Evolutionary conservation across 1,139 yeast genomes (phyloP), one percentile per base, ranked within the genome.

Genomic region (Debaryomycetaceae sp.): DNA sequence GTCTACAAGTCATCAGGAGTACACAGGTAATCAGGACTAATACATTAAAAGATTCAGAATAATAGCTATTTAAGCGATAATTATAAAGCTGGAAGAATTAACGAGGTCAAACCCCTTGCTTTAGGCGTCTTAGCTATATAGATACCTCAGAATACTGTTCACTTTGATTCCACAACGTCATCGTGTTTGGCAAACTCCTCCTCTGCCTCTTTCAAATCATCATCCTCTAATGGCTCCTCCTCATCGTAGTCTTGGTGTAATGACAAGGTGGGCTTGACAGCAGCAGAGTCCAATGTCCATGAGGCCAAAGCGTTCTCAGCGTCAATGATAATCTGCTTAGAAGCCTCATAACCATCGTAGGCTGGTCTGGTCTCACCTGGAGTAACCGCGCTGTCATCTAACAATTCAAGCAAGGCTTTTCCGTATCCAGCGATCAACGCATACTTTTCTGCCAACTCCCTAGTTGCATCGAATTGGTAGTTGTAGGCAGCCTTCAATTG

Each of bases 321-420:
- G 69, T 93, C 99, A 63, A 90, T 87, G 62, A 93, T 89, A 71
- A 93, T 90, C 78, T 93, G 98, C 80, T 91, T 91, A 49, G 97
- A 87, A 46, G 97, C 96, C 67, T 93, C 98, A 71, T 90, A 91
- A 57, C 99, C 98, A 64, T 93, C 98, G 70, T 93, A 93, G 50
- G 96, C 95, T 38, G 97, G 95, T 77, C 98, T 89, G 51, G 97
- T 88, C 78, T 93, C 99, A 76, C 99, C 99, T 54, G 99, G 99
- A 54, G 98, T 91, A 55, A 93, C 97, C 51, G 98, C 95, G 56
- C 95, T 76, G 69, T 91, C 98, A 68, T 93, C 98, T 66, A 93
- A 81, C 66, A 93, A 83, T 77, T 93, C 98, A 66, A 93, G 81
- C 53, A 93, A 76, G 42, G 97, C 97, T 80, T 91, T 93, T 72